Conservation (phyloP, 179 eudicot genomes). For the Nepenthes alata region DNA sequence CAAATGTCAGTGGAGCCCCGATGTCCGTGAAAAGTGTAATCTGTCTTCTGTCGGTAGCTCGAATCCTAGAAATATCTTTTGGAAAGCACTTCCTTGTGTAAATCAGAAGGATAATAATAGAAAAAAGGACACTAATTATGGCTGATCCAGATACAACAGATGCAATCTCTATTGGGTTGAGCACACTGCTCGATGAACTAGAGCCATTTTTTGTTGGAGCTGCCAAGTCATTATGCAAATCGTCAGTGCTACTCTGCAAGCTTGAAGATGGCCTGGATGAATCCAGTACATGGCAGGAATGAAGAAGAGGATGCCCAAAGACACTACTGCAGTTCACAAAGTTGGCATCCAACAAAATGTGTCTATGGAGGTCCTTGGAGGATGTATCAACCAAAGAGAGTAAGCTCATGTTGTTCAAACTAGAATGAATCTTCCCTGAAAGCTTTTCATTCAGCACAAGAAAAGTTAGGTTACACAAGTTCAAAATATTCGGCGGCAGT, state of each 20-base stretch:
- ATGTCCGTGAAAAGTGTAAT: conserved; percentile 40
- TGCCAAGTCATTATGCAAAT: conserved; percentile 15
- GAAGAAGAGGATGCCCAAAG: conserved; percentile 1
- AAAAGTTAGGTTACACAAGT: conserved; percentile 16
- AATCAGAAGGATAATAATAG: conserved; percentile 33
- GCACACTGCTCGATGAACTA: conserved; percentile 8
- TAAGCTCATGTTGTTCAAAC: too few relatives aligned
- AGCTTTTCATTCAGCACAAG: conserved; percentile 13
- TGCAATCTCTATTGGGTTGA: conserved; percentile 34
- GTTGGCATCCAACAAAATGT: conserved; percentile 8
- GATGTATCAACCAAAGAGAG: neutral
- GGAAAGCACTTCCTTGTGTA: conserved; percentile 29
- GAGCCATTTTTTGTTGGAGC: conserved; percentile 18
- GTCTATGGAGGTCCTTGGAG: conserved; percentile 2
- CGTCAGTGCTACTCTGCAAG: conserved; percentile 19
- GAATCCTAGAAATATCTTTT: conserved; percentile 26
- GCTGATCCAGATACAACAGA: conserved; percentile 34
- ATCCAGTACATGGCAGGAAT: neutral
- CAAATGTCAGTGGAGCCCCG: conserved; percentile 48
- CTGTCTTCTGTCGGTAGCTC: conserved; percentile 28
- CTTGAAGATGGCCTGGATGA: conserved; percentile 17
- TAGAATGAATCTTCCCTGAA: too few relatives aligned
- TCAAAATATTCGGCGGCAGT: conserved; percentile 13
- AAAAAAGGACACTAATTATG: conserved; percentile 31
- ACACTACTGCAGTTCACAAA: conserved; percentile 11